Evolutionary conservation across 345 rosid genomes (phyloP).

Genomic region (Aquilaria sinensis): DNA sequence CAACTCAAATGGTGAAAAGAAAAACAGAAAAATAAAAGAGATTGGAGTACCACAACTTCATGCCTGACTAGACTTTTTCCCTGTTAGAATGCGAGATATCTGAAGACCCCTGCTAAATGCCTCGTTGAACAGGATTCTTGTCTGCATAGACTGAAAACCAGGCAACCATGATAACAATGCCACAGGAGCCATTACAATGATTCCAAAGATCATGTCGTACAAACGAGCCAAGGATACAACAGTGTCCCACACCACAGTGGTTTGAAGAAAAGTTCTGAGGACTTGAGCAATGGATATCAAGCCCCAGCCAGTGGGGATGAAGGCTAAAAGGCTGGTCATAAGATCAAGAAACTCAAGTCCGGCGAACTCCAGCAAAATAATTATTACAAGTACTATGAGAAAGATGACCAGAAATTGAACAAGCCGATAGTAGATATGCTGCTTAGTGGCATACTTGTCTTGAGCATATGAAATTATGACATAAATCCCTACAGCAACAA

Average conservation of each 20-base stretch:
- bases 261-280: slow-evolving; percentile 36
- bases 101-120: slow-evolving; percentile 93
- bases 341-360: slow-evolving; percentile 41
- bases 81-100: slow-evolving; percentile 66
- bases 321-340: slow-evolving; percentile 70
- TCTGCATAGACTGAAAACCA: slow-evolving; percentile 84
- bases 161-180: slow-evolving; percentile 90
- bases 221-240: slow-evolving; percentile 77
- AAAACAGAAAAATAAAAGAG: background rate
- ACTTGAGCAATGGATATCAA: slow-evolving; percentile 66
- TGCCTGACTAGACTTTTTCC: slow-evolving; percentile 45
- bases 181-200: slow-evolving; percentile 68
- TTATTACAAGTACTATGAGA: slow-evolving; percentile 36
- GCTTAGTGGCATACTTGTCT: slow-evolving; percentile 63
- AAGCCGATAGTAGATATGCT: slow-evolving; percentile 72
- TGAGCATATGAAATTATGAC: slow-evolving; percentile 52
- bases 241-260: slow-evolving; percentile 58
- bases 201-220: slow-evolving; percentile 75
- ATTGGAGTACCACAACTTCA: slow-evolving; percentile 17
- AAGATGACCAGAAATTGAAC: slow-evolving; percentile 50
- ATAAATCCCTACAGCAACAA: slow-evolving; percentile 48
- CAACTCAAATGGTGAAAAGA: no score
- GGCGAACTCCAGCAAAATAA: slow-evolving; percentile 48
- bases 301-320: slow-evolving; percentile 90
- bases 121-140: slow-evolving; percentile 79